Conservation (phyloP, 257 asterid species). For the Salvia rosmarinus region DNA sequence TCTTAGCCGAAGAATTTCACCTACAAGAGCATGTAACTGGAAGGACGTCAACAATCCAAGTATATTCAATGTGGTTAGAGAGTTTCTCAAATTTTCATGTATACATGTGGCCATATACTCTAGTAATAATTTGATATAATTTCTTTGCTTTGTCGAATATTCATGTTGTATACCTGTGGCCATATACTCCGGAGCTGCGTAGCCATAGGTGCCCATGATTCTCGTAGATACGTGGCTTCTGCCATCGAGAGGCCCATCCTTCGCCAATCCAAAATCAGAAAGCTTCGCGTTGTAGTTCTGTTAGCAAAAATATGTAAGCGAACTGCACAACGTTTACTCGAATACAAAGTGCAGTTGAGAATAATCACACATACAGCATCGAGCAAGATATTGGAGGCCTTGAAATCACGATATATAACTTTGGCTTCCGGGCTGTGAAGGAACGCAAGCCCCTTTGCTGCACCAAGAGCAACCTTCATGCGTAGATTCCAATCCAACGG, state of each 20-base stretch:
- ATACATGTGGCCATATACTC: no score
- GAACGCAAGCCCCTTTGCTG: slow-evolving; percentile 74
- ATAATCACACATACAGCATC: slow-evolving; percentile 48
- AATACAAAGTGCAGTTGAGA: neutral
- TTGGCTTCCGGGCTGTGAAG: slow-evolving; percentile 70
- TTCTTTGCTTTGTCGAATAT: no score
- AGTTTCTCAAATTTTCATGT: neutral
- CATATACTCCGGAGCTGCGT: slow-evolving; percentile 82
- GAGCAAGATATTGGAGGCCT: slow-evolving; percentile 65
- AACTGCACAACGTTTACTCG: neutral
- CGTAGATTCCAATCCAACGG: slow-evolving; percentile 68
- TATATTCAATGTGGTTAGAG: neutral
- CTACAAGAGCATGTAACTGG: neutral
- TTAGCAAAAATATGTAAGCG: slow-evolving; percentile 23
- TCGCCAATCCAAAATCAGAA: slow-evolving; percentile 78
- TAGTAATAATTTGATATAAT: no score
- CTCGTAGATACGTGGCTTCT: slow-evolving; percentile 77
- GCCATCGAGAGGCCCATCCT: slow-evolving; percentile 73
- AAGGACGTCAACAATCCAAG: neutral
- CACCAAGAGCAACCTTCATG: slow-evolving; percentile 72
- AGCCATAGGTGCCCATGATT: slow-evolving; percentile 77
- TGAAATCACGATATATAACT: slow-evolving; percentile 73
- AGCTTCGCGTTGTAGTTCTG: slow-evolving; percentile 74
- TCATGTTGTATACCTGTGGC: slow-evolving; percentile 60
- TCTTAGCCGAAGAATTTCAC: neutral